Evolutionary conservation across 2,329 filamentous ascomycete genomes (phyloP).

Genomic region (Alternaria tenuissima): DNA sequence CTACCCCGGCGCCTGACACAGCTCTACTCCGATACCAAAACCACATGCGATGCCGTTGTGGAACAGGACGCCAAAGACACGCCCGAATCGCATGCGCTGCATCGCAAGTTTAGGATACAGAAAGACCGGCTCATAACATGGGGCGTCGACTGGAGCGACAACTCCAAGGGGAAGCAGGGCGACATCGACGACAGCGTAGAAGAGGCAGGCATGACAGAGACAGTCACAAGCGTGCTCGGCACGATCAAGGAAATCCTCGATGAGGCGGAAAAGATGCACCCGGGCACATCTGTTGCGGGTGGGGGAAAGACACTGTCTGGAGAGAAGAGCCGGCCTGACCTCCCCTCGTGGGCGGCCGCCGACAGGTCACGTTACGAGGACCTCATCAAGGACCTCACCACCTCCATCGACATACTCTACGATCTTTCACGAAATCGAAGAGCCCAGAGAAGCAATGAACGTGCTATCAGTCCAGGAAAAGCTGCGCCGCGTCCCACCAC

Average conservation of each 20-base stretch:
- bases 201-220: slow-evolving; percentile 74
- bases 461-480: slow-evolving; percentile 32
- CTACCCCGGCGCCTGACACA: slow-evolving; percentile 56
- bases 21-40: slow-evolving; percentile 83
- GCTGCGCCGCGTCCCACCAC: slow-evolving; percentile 25
- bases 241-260: slow-evolving; percentile 83
- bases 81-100: slow-evolving; percentile 74
- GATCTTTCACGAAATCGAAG: slow-evolving; percentile 74
- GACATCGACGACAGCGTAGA: slow-evolving; percentile 77
- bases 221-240: slow-evolving; percentile 79
- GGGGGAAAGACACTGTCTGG: slow-evolving; percentile 42
- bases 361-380: slow-evolving; percentile 81
- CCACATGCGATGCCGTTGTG: slow-evolving; percentile 75
- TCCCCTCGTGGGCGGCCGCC: slow-evolving; percentile 59
- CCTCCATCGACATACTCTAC: slow-evolving; percentile 81
- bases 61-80: slow-evolving; percentile 66
- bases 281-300: slow-evolving; percentile 52
- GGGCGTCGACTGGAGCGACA: slow-evolving; percentile 83
- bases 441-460: slow-evolving; percentile 41
- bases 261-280: slow-evolving; percentile 77
- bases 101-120: slow-evolving; percentile 80
- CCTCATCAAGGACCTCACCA: slow-evolving; percentile 75
- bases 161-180: slow-evolving; percentile 63
- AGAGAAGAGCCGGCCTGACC: slow-evolving; percentile 49
- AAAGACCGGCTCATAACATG: slow-evolving; percentile 81